Evolutionary conservation across 768 basidiomycete species (phyloP).

Genomic region (Sutorius australiensis): DNA sequence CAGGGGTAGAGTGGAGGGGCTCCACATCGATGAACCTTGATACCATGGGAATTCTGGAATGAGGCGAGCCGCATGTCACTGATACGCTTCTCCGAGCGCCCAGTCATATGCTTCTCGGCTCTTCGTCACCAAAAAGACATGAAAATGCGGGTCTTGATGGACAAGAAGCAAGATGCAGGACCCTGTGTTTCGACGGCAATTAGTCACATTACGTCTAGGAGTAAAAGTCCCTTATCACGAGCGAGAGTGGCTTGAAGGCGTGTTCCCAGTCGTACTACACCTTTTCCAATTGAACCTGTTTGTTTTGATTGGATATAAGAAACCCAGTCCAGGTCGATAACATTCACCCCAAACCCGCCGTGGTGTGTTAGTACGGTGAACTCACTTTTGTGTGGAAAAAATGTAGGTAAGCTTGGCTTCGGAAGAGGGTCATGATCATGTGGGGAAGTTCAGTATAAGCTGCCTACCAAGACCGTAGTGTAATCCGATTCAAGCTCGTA

Average conservation of each 20-base stretch:
- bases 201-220: neutral
- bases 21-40: conserved; percentile 19
- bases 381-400: neutral
- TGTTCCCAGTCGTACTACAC: neutral
- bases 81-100: neutral
- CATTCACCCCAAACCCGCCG: too few species aligned
- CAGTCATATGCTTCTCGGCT: neutral
- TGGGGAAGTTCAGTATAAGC: too few species aligned
- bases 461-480: too few species aligned
- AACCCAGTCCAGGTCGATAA: too few species aligned
- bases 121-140: too few species aligned
- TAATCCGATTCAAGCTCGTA: too few species aligned
- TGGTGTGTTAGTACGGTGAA: too few species aligned
- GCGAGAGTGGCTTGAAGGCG: neutral
- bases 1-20: neutral
- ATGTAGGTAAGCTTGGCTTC: too few species aligned
- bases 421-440: too few species aligned
- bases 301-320: too few species aligned
- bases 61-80: neutral
- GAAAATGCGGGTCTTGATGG: neutral
- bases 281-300: neutral
- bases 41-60: conserved; percentile 5
- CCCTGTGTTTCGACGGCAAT: neutral
- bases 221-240: neutral
- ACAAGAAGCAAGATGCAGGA: neutral